Conservation (phyloP, 805 yeast genomes). For the Cyberlindnera sargentensis region DNA sequence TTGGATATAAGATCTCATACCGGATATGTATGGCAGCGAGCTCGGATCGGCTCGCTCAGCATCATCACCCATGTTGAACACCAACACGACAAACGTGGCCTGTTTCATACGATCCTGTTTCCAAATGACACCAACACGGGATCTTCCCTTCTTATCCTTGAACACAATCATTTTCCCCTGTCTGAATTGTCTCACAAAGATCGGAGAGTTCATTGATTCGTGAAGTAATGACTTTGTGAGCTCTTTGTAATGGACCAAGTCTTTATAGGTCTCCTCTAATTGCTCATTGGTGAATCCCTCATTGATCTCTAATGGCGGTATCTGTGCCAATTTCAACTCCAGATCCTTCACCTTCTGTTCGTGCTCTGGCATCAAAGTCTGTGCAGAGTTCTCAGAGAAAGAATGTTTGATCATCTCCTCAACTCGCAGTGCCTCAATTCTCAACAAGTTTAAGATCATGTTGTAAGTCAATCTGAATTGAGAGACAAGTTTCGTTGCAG, state of each 20-base stretch:
- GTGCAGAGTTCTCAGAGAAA: conserved; percentile 85
- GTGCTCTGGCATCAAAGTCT: conserved; percentile 80
- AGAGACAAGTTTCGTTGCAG: conserved; percentile 82
- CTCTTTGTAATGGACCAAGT: conserved; percentile 39
- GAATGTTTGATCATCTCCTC: conserved; percentile 98
- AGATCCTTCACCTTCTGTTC: conserved; percentile 54
- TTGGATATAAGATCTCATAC: conserved; percentile 21
- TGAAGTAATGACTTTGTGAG: conserved; percentile 38
- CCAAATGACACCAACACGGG: conserved; percentile 48
- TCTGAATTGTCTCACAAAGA: conserved; percentile 40
- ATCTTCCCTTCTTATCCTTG: conserved; percentile 35
- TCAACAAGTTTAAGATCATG: conserved; percentile 84
- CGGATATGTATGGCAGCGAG: conserved; percentile 29
- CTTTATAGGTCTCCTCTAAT: conserved; percentile 38
- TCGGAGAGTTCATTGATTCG: conserved; percentile 40
- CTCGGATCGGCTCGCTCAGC: conserved; percentile 24
- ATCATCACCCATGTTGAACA: conserved; percentile 38
- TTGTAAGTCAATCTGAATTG: conserved; percentile 93
- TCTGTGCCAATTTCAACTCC: conserved; percentile 36
- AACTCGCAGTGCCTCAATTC: conserved; percentile 93
- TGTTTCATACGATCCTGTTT: conserved; percentile 25
- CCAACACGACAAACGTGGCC: conserved; percentile 29
- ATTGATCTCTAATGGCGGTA: conserved; percentile 27
- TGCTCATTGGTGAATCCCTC: conserved; percentile 33
- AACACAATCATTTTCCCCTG: conserved; percentile 55